phyloP scores from a whole-genome alignment of 2,329 filamentous ascomycete genomes.

The Tolypocladium ophioglossoides region DNA sequence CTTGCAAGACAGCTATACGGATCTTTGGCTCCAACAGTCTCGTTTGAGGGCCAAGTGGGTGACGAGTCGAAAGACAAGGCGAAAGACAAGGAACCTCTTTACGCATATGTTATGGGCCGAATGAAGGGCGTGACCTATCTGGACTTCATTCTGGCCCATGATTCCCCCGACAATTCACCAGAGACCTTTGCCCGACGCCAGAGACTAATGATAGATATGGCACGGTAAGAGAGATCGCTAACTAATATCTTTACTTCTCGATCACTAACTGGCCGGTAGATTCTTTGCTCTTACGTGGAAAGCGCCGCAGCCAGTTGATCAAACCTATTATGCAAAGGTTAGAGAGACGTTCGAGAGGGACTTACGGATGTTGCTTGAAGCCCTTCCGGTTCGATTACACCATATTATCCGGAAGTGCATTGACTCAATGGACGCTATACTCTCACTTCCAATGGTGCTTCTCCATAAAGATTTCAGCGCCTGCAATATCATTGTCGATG shows the following conservation, averaged over 20 bases:
- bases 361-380: constrained; percentile 18
- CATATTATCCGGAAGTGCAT: constrained; percentile 19
- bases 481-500: constrained; percentile 29
- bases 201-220: constrained; percentile 23
- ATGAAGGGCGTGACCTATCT: constrained; percentile 23
- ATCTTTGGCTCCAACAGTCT: constrained; percentile 14
- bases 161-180: constrained; percentile 20
- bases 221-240: constrained; percentile 7
- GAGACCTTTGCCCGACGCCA: constrained; percentile 20
- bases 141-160: constrained; percentile 24
- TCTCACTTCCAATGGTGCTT: constrained; percentile 28
- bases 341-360: constrained; percentile 16
- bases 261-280: constrained; percentile 9
- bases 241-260: too few species aligned
- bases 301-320: constrained; percentile 15
- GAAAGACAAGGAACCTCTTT: constrained; percentile 19
- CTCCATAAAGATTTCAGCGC: constrained; percentile 25
- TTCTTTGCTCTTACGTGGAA: constrained; percentile 29
- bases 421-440: constrained; percentile 18
- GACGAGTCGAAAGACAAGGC: too few species aligned
- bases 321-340: constrained; percentile 13
- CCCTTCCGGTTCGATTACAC: constrained; percentile 11
- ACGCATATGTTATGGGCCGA: constrained; percentile 24
- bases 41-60: constrained; percentile 18
- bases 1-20: constrained; percentile 6